A percentile compares a stretch with the other conserved stretches of the same genome.
These are phyloP conservation scores for Hondaea fermentalgiana DNA, from an alignment of 108 stramenopile species.

Conservation along the genomic window DNA sequence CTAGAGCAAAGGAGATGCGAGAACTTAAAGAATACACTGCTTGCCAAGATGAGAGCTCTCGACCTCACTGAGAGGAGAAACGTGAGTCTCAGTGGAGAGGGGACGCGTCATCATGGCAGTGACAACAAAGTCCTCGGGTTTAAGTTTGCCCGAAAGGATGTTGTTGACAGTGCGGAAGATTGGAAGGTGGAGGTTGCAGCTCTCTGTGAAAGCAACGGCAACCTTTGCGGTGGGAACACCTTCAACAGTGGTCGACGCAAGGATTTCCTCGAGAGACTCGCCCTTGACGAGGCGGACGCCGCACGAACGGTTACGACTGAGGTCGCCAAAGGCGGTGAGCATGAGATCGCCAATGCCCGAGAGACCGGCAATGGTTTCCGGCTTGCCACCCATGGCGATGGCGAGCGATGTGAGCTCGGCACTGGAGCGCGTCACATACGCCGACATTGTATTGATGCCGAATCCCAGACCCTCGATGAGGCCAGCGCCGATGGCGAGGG, in stretches of 20 bases:
- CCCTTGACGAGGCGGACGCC: slow-evolving; percentile 66
- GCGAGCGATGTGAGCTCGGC: slow-evolving; percentile 56
- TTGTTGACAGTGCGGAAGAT: slow-evolving; percentile 52
- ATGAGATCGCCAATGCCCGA: slow-evolving; percentile 72
- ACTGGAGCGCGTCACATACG: slow-evolving; percentile 63
- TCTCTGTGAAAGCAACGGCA: slow-evolving; percentile 56
- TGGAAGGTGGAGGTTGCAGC: slow-evolving; percentile 60
- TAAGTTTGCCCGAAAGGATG: slow-evolving; percentile 1
- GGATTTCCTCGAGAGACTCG: slow-evolving; percentile 59
- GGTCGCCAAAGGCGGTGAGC: slow-evolving; percentile 66
- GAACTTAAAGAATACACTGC: background rate
- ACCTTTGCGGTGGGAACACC: slow-evolving; percentile 66
- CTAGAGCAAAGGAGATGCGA: no score
- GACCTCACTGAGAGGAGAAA: background rate
- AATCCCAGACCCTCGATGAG: slow-evolving; percentile 65
- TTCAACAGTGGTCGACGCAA: slow-evolving; percentile 51
- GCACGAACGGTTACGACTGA: slow-evolving; percentile 61
- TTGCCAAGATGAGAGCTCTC: background rate
- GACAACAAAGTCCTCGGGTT: slow-evolving; percentile 3
- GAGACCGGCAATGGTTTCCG: slow-evolving; percentile 63
- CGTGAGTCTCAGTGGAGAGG: background rate
- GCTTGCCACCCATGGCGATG: slow-evolving; percentile 65
- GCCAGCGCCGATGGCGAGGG: slow-evolving; percentile 71
- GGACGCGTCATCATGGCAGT: slow-evolving; percentile 16
- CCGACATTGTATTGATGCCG: slow-evolving; percentile 75